Conservation (phyloP, 192 early-diverging fungal species). For the Entomortierella lignicola region DNA sequence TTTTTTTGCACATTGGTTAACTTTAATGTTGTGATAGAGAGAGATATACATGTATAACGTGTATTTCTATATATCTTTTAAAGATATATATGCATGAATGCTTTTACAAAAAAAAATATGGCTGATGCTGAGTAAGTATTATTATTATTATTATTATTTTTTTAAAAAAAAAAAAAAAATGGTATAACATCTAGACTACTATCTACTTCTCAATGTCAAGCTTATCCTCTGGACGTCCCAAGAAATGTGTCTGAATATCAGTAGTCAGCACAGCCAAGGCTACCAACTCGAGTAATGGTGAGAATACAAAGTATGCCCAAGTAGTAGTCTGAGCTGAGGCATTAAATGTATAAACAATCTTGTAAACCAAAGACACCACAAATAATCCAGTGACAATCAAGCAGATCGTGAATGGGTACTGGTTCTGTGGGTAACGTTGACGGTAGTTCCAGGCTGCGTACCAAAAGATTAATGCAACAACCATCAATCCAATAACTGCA, state of each 20-base stretch:
- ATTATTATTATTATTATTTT: too few relatives aligned
- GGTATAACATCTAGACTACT: too few relatives aligned
- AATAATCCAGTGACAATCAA: conserved; percentile 7
- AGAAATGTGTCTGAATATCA: conserved; percentile 24
- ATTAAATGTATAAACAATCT: conserved; percentile 21
- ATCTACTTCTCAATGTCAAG: not conserved
- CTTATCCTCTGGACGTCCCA: conserved; percentile 25
- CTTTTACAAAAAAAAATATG: too few relatives aligned
- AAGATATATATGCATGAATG: too few relatives aligned
- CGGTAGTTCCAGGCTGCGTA: conserved; percentile 9
- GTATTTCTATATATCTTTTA: too few relatives aligned
- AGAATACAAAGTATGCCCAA: conserved; percentile 19
- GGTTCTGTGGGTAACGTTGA: conserved; percentile 5
- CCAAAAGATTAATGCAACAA: conserved; percentile 3
- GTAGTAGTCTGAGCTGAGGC: not conserved
- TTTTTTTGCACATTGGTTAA: too few relatives aligned
- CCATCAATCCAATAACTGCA: not conserved
- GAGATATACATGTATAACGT: too few relatives aligned
- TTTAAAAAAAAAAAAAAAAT: too few relatives aligned
- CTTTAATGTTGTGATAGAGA: too few relatives aligned
- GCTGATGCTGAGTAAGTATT: too few relatives aligned
- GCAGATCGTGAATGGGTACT: not conserved
- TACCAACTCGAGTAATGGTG: conserved; percentile 19
- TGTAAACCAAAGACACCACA: conserved; percentile 29
- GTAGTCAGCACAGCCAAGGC: conserved; percentile 3